Base-by-base conservation (phyloP, 2,329 filamentous ascomycete species). In the Aspergillus sp. region DNA sequence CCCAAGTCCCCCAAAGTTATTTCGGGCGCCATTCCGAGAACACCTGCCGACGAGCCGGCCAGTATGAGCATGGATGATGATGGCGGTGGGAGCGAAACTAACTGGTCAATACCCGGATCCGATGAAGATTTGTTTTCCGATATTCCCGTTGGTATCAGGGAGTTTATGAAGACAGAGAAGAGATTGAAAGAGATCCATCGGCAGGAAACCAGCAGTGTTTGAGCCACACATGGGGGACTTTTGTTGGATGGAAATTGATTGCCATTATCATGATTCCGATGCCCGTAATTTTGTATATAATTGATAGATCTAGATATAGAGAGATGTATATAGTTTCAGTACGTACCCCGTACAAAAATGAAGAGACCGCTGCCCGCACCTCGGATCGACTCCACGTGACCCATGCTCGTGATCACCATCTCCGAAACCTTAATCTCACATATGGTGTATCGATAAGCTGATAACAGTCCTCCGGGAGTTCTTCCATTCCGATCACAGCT, bases 141-240 rank as follows among this genome's bases (percentile, higher is more conserved):
- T 64, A 87, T 99, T 52, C 93, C 95, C 0, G 90, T 98, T 9
- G 95, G 93, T 0, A 97, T 99, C 64, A 82, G 91, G 61, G 93
- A 96, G 74, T 99, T 99, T 69, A 98, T 99, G 93, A 91, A 89
- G 79, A 92, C 89, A 59, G 95, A 99, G 79, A 98, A 98, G 83
- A 88, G 81, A 73, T 75, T 99, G 60, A 93, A 91, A 75, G 82
- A 90, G 73, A 89, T 86, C 74, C 90, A 93, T 71, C 74, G 77
- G 67, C 76, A 80, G 52, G 85, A 79, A 55, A 84, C 82, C n/a
- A 64, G 54, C 19, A 46, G 51, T n/a, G 21, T 55, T 23, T 72
- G 59, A 66, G 19, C 27, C 39, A 11, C 43, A 11, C 15, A 19
- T n/a, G 43, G n/a, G 17, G 27, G 35, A 37, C 8, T 37, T 37